Conservation (phyloP, 805 yeast species). For the Metschnikowia kunwiensis region DNA sequence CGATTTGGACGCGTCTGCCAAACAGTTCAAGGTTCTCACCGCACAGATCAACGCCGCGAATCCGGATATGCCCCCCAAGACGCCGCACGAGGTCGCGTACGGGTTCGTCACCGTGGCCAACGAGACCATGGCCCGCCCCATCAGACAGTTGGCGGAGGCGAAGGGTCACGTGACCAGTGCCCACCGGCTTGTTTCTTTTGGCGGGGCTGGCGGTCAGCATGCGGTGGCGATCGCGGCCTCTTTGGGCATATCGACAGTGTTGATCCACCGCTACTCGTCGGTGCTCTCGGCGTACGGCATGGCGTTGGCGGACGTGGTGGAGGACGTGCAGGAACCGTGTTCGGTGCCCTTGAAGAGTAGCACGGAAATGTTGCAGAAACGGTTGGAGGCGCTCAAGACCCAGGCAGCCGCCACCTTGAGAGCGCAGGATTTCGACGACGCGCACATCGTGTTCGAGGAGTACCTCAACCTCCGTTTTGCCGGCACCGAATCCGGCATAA, state of each 20-base stretch:
- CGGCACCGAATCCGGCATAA: conserved; percentile 19
- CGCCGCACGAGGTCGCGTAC: conserved; percentile 18
- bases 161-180: conserved; percentile 18
- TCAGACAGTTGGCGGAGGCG: conserved; percentile 20
- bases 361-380: not conserved
- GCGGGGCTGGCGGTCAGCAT: conserved; percentile 22
- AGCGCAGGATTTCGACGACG: conserved; percentile 14
- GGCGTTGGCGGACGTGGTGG: conserved; percentile 22
- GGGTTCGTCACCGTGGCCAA: conserved; percentile 21
- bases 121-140: conserved; percentile 22
- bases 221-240: conserved; percentile 20
- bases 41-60: conserved; percentile 14
- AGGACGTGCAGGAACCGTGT: conserved; percentile 19
- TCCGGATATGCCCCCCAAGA: conserved; percentile 13
- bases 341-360: conserved; percentile 8
- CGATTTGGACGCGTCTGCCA: conserved; percentile 14
- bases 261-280: conserved; percentile 20
- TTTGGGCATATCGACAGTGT: conserved; percentile 17
- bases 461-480: conserved; percentile 18
- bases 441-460: conserved; percentile 14
- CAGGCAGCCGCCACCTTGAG: conserved; percentile 10
- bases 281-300: conserved; percentile 23
- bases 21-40: conserved; percentile 15
- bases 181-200: conserved; percentile 20
- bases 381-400: conserved; percentile 7